Percentiles rank a stretch among this genome's conserved stretches.
phyloP scores from a whole-genome alignment of 805 yeast species.

The Ogataea ramenticola region DNA sequence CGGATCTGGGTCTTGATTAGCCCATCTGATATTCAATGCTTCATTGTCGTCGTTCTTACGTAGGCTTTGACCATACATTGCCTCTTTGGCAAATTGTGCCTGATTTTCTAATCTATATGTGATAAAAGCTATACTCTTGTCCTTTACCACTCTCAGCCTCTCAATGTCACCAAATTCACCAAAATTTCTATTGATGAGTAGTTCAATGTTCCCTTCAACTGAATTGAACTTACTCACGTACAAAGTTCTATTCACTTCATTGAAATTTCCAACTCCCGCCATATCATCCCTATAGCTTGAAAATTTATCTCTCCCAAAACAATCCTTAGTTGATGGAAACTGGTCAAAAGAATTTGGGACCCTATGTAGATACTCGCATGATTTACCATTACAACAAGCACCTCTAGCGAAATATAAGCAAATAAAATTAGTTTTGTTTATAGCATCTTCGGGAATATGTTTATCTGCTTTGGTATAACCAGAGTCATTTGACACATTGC shows the following conservation, averaged over 20 bases:
- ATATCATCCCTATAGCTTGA: constrained; percentile 82
- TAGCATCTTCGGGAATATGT: constrained; percentile 20
- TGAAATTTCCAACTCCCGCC: constrained; percentile 88
- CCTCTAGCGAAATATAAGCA: constrained; percentile 90
- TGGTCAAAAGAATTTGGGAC: constrained; percentile 58
- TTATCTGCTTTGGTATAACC: constrained; percentile 71
- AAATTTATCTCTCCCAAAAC: constrained; percentile 88
- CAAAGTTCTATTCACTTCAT: constrained; percentile 60
- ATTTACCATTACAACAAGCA: constrained; percentile 69
- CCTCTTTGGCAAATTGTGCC: constrained; percentile 95
- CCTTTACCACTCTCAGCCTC: constrained; percentile 51
- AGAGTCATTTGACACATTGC: constrained; percentile 54
- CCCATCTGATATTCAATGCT: constrained; percentile 74
- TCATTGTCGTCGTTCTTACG: constrained; percentile 45
- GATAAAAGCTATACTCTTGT: constrained; percentile 71
- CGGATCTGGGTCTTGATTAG: constrained; percentile 82
- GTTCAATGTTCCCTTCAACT: constrained; percentile 29
- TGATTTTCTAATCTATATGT: constrained; percentile 58
- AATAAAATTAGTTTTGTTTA: constrained; percentile 35
- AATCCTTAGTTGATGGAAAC: constrained; percentile 62
- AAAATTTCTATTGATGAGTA: constrained; percentile 43
- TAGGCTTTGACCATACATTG: constrained; percentile 79
- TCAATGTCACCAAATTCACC: constrained; percentile 72
- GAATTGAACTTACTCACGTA: constrained; percentile 59
- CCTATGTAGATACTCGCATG: constrained; percentile 74